Base-by-base conservation (phyloP, 2,329 filamentous ascomycete genomes). In the Fusarium sp. region DNA sequence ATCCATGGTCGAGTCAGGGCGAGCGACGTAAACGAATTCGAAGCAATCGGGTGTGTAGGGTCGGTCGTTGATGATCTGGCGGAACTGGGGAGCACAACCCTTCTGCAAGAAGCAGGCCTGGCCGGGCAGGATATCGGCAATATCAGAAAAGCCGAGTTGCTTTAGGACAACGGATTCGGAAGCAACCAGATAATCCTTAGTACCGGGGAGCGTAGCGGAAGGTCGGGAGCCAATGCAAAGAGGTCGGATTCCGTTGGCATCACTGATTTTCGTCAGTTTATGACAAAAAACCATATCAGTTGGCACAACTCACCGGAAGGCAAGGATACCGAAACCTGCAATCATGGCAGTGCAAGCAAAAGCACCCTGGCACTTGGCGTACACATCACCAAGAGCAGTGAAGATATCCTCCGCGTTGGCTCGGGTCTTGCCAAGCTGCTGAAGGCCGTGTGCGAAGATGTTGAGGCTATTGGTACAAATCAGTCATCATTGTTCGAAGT, bases 61-160 rank as follows among this genome's bases (percentile, higher is more conserved):
- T 72, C 87, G 85, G 71, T 86, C 85, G 62, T 87, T 81, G 39
- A 90, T 88, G 16, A 97, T 89, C 79, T 97, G 93, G 66, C 86
- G 84, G 83, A 94, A 96, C 47, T 90, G 86, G 2, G 93, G 93
- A 55, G 85, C 83, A 49, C 87, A 85, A 39, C 93, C 93, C 81
- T 97, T 97, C 75, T 91, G 85, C 67, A 97, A 90, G 75, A 97
- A 93, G 66, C 97, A 93, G 4, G 93, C 93, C 80, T 97, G 88
- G 23, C 94, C 94, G 0, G 94, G 93, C 55, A 91, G 81, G 68
- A 97, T 92, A 75, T 97, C 92, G 38, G 86, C 81, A 72, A 97
- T 91, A 75, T 93, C 85, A 33, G 80, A 84, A 82, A 96, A 97
- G 18, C 93, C 93, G 47, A 95, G 89, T 78, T 97, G 93, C 44